phyloP scores from a whole-genome alignment of 345 rosid genomes.

The Garcia nutans region DNA sequence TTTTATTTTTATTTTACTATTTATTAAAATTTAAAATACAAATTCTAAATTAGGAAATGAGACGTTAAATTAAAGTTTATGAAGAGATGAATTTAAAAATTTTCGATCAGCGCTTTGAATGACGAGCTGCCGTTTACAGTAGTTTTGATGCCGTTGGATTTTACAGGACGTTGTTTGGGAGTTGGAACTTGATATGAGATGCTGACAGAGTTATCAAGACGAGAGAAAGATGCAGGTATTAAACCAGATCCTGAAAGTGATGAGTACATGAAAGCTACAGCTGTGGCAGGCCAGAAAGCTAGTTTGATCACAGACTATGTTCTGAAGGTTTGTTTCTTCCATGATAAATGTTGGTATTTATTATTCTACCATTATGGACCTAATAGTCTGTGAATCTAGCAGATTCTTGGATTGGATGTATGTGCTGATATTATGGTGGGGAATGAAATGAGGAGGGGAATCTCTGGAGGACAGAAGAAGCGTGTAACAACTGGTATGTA shows the following conservation, averaged over 20 bases:
- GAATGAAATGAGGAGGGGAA: constrained; percentile 51
- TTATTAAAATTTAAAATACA: too few relatives aligned
- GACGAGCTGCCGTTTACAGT: too few relatives aligned
- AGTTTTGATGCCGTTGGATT: too few relatives aligned
- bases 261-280: constrained; percentile 41
- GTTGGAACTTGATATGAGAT: constrained; percentile 40
- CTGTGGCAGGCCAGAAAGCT: constrained; percentile 35
- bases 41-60: too few relatives aligned
- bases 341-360: not conserved
- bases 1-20: too few relatives aligned
- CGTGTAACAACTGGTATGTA: constrained; percentile 43
- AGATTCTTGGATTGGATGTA: constrained; percentile 42
- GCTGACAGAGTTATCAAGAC: constrained; percentile 37
- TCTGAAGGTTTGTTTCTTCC: constrained; percentile 35
- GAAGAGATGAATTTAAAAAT: too few relatives aligned
- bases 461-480: constrained; percentile 50
- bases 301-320: constrained; percentile 35
- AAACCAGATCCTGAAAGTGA: constrained; percentile 41
- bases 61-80: too few relatives aligned
- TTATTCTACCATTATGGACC: not conserved
- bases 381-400: not conserved
- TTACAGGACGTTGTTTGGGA: constrained; percentile 45
- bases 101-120: too few relatives aligned
- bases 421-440: constrained; percentile 48
- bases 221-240: constrained; percentile 41